Base-by-base conservation (phyloP, 768 basidiomycete species). In the Rubroboletus satanas region DNA sequence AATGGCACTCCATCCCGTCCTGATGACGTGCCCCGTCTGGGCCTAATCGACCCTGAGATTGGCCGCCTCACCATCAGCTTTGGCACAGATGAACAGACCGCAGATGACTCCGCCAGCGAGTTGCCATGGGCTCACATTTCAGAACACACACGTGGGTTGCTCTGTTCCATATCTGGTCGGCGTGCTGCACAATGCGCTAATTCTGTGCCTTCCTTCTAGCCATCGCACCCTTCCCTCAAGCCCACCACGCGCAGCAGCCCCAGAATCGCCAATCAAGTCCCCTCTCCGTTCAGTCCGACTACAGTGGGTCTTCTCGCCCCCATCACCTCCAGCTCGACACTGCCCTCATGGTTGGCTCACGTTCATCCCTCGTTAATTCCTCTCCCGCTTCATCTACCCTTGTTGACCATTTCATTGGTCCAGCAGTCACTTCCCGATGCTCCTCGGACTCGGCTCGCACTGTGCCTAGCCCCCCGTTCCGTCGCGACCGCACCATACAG, bases 361-460 rank as follows among this genome's bases (percentile, higher is more conserved):
- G 76, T 51, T 76, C 76, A 11, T 78, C 77, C 37, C 57, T 76
- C 48, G 63, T 65, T 42, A 77, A 72, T 59, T 69, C 75, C 50
- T 78, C 81, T 44, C 77, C 79, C 23, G 71, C 69, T n/a, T 75
- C 78, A 32, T 73, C 75, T 26, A 71, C 72, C 45, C 51, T 73
- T 31, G 66, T 73, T 38, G 78, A 81, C 43, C 69, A 67, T 32
- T 52, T 65, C 29, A 42, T 63, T 33, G 54, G 62, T 26, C 33
- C 47, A 28, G 54, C 64, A 29, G 60, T 51, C 28, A 53, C 73
- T 11, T 69, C 75, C 29, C 74, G 90, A 44, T 80, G 84, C 54
- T 91, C 88, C 5, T 83, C 84, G 7, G 90, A 93, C 58, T 88
- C 89, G 9, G 61, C 79, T 23, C 80, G 82, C 55, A 84, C 84